A percentile compares a stretch with the other conserved stretches of the same genome.
Evolutionary conservation across 148 eudicot species (phyloP).

Genomic region (Rhododendron kiyosumense): DNA sequence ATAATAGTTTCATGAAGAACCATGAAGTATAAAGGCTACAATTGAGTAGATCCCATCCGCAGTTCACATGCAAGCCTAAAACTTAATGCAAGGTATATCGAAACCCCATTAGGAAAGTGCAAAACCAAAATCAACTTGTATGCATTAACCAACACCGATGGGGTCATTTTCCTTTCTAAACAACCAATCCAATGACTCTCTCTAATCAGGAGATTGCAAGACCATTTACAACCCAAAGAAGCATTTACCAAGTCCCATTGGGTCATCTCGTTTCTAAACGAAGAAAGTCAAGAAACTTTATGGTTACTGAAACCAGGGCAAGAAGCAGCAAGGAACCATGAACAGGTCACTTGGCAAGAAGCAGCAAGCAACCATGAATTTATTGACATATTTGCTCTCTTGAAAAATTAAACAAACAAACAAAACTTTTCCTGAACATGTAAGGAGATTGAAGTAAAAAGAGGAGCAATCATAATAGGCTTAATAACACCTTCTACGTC

Average conservation of each 20-base stretch:
- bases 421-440: neutral
- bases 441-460: neutral
- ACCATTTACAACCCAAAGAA: neutral
- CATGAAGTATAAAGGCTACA: neutral
- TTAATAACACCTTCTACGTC: neutral
- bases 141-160: neutral
- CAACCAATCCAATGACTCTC: neutral
- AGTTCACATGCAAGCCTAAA: neutral
- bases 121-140: neutral
- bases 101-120: neutral
- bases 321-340: too few relatives aligned
- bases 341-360: neutral
- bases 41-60: neutral
- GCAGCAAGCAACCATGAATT: neutral
- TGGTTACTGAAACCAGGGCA: neutral
- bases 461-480: neutral
- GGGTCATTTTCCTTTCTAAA: neutral
- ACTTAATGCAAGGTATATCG: neutral
- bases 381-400: neutral
- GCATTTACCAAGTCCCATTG: neutral
- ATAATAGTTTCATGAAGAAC: neutral
- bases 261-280: neutral
- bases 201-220: neutral
- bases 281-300: neutral
- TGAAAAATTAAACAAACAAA: neutral